Base-by-base conservation (phyloP, 345 rosid species). In the Brassica rapa region DNA sequence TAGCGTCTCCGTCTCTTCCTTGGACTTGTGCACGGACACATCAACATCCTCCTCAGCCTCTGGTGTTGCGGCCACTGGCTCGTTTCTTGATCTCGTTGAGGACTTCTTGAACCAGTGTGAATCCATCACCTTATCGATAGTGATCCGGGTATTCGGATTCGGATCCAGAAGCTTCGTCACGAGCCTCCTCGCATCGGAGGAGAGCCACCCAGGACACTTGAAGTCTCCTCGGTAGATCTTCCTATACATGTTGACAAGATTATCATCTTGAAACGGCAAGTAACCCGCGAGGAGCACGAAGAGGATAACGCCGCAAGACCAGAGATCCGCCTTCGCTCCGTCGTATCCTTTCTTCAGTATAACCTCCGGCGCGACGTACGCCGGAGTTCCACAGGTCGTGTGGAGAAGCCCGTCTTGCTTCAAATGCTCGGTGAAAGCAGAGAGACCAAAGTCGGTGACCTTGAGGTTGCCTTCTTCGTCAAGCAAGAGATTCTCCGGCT, bases 281-380 rank as follows among this genome's bases (percentile, higher is more conserved):
- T 88, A 92, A 0, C 98, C 98, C 1, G 97, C 97, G 4, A 94
- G 90, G 4, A 94, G 90, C 53, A 90, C 98, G 15, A 83, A 92
- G 3, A 94, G 86, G 25, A 94, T 90, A 5, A 94, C 97, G 4
- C 98, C 98, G 51, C 98, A 94, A 7, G 98, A 92, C 98, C 97
- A 94, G 1, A 92, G 74, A 80, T 94, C 98, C 3, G 98, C 94
- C 68, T 86, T 94, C 0, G 98, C 88, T 0, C 98, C 97, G 46
- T 94, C 97, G 65, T 94, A 94, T 0, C 98, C 98, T 71, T 92
- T 89, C 30, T 86, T 88, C 6, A 89, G 84, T 5, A 90, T 94
- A 1, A 94, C 97, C 75, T 94, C 98, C 1, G 98, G 98, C 2
- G 98, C 90, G 6, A 94, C 97, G 19, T 92, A 94, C 0, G 97